Percentiles rank a stretch among this genome's conserved stretches.
These are phyloP conservation scores for Striga hermonthica DNA, from an alignment of 305 asterid species.

Conservation along the genomic window DNA sequence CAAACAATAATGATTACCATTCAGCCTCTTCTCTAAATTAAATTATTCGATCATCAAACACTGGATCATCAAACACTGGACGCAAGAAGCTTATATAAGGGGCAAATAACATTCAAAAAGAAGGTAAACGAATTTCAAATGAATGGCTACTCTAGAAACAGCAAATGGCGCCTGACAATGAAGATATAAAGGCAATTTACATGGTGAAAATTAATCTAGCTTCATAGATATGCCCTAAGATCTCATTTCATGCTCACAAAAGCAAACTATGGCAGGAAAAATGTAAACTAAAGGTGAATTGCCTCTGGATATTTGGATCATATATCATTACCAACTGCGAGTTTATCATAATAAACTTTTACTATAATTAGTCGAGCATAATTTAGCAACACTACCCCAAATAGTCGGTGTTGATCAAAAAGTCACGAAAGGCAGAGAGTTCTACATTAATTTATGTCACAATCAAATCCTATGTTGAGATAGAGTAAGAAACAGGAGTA, in stretches of 20 bases:
- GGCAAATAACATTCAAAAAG: slow-evolving; percentile 16
- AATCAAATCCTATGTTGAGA: background rate
- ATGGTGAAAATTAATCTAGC: slow-evolving; percentile 7
- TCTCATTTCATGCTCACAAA: slow-evolving; percentile 8
- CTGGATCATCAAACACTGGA: too few species aligned
- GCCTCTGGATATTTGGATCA: background rate
- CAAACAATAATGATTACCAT: slow-evolving; percentile 32
- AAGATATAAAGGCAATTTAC: background rate
- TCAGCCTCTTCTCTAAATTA: too few species aligned
- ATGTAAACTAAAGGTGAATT: background rate
- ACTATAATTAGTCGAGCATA: background rate
- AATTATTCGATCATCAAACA: too few species aligned
- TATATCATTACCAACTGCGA: background rate
- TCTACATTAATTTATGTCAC: background rate
- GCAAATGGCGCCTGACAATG: background rate
- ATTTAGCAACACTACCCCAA: background rate
- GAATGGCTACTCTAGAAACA: background rate
- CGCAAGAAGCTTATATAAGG: background rate
- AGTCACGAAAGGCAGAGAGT: background rate
- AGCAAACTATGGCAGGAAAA: background rate
- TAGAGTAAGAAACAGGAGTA: background rate
- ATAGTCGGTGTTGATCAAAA: background rate
- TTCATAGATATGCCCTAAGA: slow-evolving; percentile 2
- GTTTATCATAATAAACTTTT: background rate
- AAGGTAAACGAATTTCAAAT: background rate